A percentile compares a stretch with the other conserved stretches of the same genome.
Evolutionary conservation across 108 stramenopile species (phyloP).

Genomic region (Cyclotella sp.): DNA sequence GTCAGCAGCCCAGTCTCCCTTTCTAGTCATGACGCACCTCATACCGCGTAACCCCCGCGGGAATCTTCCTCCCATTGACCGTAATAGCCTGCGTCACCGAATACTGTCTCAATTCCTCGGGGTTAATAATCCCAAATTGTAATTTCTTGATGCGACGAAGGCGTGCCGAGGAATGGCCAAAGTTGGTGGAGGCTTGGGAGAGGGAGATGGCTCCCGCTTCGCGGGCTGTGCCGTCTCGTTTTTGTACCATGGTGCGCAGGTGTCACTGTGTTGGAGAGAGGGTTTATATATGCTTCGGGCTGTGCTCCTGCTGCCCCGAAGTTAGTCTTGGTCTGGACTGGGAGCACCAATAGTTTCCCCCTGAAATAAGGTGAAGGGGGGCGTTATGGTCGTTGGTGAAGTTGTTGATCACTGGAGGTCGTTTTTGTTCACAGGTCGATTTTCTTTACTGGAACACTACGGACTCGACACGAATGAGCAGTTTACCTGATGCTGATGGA

Average conservation of each 20-base stretch:
- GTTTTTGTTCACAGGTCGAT: too few relatives aligned
- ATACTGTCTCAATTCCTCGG: slow-evolving; percentile 94
- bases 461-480: too few relatives aligned
- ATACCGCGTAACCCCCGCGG: slow-evolving; percentile 91
- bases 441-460: too few relatives aligned
- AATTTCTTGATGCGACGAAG: slow-evolving; percentile 92
- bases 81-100: slow-evolving; percentile 94
- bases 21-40: slow-evolving; percentile 42
- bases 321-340: too few relatives aligned
- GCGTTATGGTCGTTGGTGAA: too few relatives aligned
- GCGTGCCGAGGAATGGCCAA: slow-evolving; percentile 92
- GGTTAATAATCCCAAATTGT: slow-evolving; percentile 97
- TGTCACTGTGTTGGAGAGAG: background rate
- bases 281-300: background rate
- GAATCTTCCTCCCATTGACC: slow-evolving; percentile 91
- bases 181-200: slow-evolving; percentile 87
- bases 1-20: background rate
- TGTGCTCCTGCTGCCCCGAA: too few relatives aligned
- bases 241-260: slow-evolving; percentile 31
- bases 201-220: slow-evolving; percentile 85
- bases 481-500: too few relatives aligned
- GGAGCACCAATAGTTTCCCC: too few relatives aligned
- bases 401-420: too few relatives aligned
- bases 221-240: slow-evolving; percentile 52
- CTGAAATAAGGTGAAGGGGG: too few relatives aligned